phyloP scores from a whole-genome alignment of 148 eudicot genomes.

The Vaccinium darrowii region DNA sequence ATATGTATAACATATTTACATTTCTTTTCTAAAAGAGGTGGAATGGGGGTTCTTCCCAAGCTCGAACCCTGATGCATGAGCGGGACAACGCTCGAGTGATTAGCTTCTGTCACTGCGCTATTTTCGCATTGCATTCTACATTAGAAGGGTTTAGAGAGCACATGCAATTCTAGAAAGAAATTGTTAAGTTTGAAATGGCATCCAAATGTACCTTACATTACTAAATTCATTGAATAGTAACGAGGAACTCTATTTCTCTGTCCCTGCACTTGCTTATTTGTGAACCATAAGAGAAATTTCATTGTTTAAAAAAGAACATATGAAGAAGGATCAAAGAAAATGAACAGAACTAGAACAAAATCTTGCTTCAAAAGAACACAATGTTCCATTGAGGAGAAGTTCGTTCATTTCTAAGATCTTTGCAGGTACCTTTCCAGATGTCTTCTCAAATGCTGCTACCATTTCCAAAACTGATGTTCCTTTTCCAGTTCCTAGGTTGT shows the following conservation, averaged over 20 bases:
- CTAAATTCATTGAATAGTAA: not conserved
- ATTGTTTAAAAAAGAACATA: not conserved
- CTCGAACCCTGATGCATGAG: not conserved
- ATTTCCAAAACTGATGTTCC: conserved; percentile 95
- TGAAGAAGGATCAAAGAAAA: not conserved
- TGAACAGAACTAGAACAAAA: not conserved
- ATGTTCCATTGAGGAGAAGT: not conserved
- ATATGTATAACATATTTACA: not conserved
- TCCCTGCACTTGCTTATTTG: not conserved
- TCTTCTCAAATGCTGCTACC: conserved; percentile 96
- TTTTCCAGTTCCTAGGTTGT: conserved; percentile 94
- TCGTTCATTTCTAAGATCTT: not conserved
- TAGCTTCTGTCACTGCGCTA: not conserved
- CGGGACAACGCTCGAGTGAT: not conserved
- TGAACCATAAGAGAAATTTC: not conserved
- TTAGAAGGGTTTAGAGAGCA: not conserved
- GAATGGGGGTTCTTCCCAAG: not conserved
- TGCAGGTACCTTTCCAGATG: conserved; percentile 83
- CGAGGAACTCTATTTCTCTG: not conserved
- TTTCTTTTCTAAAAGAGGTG: not conserved
- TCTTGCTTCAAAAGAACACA: not conserved
- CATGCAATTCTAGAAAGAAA: not conserved
- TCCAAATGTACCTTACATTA: not conserved
- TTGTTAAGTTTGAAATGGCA: not conserved
- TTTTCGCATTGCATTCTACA: not conserved